phyloP scores from a whole-genome alignment of 768 basidiomycete species.

The Phanerodontia chrysosporium region DNA sequence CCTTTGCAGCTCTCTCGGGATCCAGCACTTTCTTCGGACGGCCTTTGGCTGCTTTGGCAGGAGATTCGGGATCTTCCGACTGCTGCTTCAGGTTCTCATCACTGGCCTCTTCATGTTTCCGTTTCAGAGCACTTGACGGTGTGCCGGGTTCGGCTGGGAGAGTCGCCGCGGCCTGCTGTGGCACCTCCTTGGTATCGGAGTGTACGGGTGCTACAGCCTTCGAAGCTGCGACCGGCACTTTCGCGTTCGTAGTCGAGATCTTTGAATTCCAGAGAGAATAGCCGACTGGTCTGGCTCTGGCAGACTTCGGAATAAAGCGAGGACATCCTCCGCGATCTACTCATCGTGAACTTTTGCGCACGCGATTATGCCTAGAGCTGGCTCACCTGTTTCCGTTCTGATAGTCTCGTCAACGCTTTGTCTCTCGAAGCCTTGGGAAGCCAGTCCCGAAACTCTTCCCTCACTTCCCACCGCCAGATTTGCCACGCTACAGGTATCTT shows the following conservation, averaged over 20 bases:
- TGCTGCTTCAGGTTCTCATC: slow-evolving; percentile 29
- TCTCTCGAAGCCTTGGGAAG: slow-evolving; percentile 63
- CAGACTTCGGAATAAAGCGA: slow-evolving; percentile 50
- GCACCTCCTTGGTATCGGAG: not conserved
- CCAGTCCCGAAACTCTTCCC: slow-evolving; percentile 52
- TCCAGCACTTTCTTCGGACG: slow-evolving; percentile 52
- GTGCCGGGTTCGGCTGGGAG: not conserved
- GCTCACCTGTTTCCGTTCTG: slow-evolving; percentile 64
- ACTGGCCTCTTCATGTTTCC: not conserved
- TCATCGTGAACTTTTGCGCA: not conserved
- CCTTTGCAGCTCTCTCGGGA: slow-evolving; percentile 57
- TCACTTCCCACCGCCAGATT: slow-evolving; percentile 87
- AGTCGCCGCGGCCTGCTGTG: not conserved
- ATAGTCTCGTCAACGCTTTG: slow-evolving; percentile 54
- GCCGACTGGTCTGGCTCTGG: slow-evolving; percentile 43
- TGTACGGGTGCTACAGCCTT: not conserved
- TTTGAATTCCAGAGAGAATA: not conserved
- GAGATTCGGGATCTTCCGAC: slow-evolving; percentile 3
- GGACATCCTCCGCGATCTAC: slow-evolving; percentile 59
- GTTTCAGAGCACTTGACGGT: not conserved
- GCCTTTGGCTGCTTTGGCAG: slow-evolving; percentile 18
- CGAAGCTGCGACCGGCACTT: not conserved
- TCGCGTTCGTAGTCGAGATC: not conserved
- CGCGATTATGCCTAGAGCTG: not conserved
- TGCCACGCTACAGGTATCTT: slow-evolving; percentile 62